phyloP scores from a whole-genome alignment of 805 yeast genomes.

The Nakazawaea sp. region DNA sequence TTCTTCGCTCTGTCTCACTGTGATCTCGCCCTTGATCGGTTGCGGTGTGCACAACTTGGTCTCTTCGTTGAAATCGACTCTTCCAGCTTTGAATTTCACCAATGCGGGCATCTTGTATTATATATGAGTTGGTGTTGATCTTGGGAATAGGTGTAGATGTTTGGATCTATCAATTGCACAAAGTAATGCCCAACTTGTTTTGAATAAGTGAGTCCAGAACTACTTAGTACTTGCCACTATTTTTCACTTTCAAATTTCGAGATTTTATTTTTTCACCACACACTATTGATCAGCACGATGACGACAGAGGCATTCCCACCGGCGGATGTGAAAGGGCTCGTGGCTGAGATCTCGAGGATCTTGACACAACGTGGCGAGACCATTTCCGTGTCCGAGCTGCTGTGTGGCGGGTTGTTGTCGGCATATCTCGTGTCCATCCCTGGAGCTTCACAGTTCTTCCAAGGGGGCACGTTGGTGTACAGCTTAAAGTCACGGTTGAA shows the following conservation, averaged over 20 bases:
- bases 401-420: conserved; percentile 83
- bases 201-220: no score
- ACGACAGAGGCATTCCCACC: conserved; percentile 63
- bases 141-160: background rate
- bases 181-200: no score
- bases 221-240: no score
- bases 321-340: conserved; percentile 39
- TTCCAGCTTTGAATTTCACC: conserved; percentile 71
- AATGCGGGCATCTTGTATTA: background rate
- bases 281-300: no score
- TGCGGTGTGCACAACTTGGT: conserved; percentile 63
- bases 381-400: conserved; percentile 77
- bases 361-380: conserved; percentile 52
- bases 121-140: background rate
- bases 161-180: no score
- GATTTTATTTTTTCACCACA: no score
- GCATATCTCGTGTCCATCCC: conserved; percentile 78
- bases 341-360: conserved; percentile 49
- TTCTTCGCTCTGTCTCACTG: conserved; percentile 55
- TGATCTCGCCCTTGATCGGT: conserved; percentile 60
- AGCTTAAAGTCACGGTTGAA: conserved; percentile 68
- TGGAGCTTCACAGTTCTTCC: conserved; percentile 78
- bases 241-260: no score
- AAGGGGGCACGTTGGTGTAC: conserved; percentile 79
- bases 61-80: conserved; percentile 57